Evolutionary conservation across 1,284 basidiomycete genomes (phyloP).

Genomic region (Sphaerobolus stellatus): DNA sequence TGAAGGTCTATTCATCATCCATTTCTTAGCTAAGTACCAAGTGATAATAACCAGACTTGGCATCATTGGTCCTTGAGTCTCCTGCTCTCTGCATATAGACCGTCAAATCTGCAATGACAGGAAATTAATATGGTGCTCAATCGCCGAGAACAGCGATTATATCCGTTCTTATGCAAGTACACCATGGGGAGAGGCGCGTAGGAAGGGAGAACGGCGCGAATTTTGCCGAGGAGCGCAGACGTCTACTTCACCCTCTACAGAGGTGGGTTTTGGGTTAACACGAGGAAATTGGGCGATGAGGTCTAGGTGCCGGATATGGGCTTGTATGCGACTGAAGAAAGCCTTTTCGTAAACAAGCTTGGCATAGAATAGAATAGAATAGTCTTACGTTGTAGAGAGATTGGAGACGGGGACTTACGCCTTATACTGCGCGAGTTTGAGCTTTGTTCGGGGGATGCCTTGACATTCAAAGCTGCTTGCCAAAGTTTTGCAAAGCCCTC

Average conservation of each 20-base stretch:
- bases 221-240: constrained; percentile 76
- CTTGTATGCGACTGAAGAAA: constrained; percentile 51
- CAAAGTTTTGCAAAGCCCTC: constrained; percentile 81
- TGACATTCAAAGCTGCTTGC: constrained; percentile 42
- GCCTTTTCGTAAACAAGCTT: not conserved
- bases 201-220: constrained; percentile 88
- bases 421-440: not conserved
- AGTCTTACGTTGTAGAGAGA: not conserved
- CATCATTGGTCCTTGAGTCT: too few relatives aligned
- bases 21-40: too few relatives aligned
- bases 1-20: too few relatives aligned
- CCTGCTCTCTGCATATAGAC: too few relatives aligned
- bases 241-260: constrained; percentile 28
- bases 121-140: too few relatives aligned
- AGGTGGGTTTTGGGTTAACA: constrained; percentile 53
- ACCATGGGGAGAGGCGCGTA: too few relatives aligned
- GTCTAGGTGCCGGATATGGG: constrained; percentile 66
- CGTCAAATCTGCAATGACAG: too few relatives aligned
- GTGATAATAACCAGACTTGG: too few relatives aligned
- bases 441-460: constrained; percentile 13
- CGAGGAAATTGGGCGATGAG: constrained; percentile 77
- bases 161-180: too few relatives aligned
- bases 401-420: not conserved
- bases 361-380: not conserved
- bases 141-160: too few relatives aligned